phyloP scores from a whole-genome alignment of 2,329 filamentous ascomycete genomes.

The Diaporthe destruens region DNA sequence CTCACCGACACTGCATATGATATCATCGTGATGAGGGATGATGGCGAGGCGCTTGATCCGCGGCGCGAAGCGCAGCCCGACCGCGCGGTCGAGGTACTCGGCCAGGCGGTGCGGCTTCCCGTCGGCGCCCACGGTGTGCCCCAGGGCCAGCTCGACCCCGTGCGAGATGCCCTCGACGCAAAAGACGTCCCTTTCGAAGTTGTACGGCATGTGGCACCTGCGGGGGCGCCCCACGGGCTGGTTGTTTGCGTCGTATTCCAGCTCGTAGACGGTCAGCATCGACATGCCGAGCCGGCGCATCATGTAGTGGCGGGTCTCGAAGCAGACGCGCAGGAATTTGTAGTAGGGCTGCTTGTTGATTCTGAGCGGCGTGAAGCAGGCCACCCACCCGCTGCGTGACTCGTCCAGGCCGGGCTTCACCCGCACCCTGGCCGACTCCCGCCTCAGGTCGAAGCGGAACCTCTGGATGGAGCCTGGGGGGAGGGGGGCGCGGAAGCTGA shows the following conservation, averaged over 20 bases:
- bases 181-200: background rate
- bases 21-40: background rate
- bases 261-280: background rate
- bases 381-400: background rate
- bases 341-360: background rate
- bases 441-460: background rate
- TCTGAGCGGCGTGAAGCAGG: background rate
- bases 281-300: background rate
- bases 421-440: background rate
- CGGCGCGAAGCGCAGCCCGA: background rate
- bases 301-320: background rate
- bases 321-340: background rate
- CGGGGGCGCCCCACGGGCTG: background rate
- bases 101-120: background rate
- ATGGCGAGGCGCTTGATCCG: slow-evolving; percentile 4
- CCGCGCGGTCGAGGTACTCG: background rate
- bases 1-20: too few relatives aligned
- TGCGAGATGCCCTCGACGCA: background rate
- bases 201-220: background rate
- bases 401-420: background rate
- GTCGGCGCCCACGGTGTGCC: too few relatives aligned
- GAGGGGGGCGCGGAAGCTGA: too few relatives aligned
- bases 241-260: rapidly evolving
- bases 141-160: background rate
- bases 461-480: background rate